Base-by-base conservation (phyloP, 495 filamentous ascomycete species). In the Hypoxylon perforatum region DNA sequence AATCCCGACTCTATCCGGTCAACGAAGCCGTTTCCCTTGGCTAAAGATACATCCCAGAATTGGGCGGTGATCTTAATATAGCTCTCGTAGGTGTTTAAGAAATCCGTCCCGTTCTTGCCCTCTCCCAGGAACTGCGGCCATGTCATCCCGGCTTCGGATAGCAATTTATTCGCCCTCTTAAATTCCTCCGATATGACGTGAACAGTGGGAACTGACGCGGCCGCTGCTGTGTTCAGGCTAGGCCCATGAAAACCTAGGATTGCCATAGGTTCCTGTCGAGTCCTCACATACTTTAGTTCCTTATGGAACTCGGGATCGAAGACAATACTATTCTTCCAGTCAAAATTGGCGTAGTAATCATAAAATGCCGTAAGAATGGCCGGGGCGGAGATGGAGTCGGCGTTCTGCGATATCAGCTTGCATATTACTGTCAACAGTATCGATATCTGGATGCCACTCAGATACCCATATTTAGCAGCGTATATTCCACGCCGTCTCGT, bases 391-490 rank as follows among this genome's bases (percentile, higher is more conserved):
- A 77, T 11, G 2, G 57, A n/a, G 3, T 62, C 61, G 23, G 52
- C 48, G 3, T 63, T 28, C 0, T 48, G 58, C 14, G 77, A 65
- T 3, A 86, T 58, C 1, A 81, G 75, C 65, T 88, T 88, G 67
- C 74, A 78, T 0, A 88, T 76, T 22, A 80, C 77, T 4, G 80
- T 76, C 10, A 89, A 75, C 54, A 89, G 71, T 17, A 88, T 64
- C 4, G 85, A 78, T 41, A 89, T 82, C 59, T 89, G 87, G 36
- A 87, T 83, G 7, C 84, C 85, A 9, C 81, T 77, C 3, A 89
- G 73, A 63, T 83, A 86, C 0, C 87, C 87, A 63, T 88, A 87
- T 18, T 80, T 79, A 1, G 85, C 79, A 0, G 84, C 76, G 64
- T 86, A 88, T 39, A 89, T 78, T 14, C 87, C 87, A 8, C 84